Evolutionary conservation across 805 yeast genomes (phyloP).

Genomic region (Lachancea fermentati): DNA sequence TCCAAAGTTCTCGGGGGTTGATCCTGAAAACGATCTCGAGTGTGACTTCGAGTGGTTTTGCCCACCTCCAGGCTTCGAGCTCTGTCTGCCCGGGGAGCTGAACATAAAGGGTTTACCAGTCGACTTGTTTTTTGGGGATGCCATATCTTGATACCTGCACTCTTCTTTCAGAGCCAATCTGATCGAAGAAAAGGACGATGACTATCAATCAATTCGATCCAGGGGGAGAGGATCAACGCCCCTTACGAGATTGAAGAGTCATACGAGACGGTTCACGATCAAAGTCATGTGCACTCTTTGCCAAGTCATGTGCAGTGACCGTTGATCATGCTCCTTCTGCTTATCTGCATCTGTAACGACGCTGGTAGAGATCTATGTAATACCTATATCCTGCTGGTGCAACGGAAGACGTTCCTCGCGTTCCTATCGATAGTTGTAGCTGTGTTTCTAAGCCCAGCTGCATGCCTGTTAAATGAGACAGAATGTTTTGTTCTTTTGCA

Average conservation of each 20-base stretch:
- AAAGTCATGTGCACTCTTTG: background rate
- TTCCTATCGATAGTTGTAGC: too few relatives aligned
- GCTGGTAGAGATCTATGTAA: too few relatives aligned
- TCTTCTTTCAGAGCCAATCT: background rate
- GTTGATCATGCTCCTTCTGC: background rate
- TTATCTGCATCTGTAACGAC: too few relatives aligned
- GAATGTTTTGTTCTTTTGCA: background rate
- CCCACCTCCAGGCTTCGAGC: background rate
- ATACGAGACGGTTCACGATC: background rate
- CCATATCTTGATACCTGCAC: background rate
- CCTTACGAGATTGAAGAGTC: background rate
- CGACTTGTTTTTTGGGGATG: slow-evolving; percentile 1
- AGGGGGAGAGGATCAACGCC: background rate
- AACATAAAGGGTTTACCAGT: slow-evolving; percentile 1
- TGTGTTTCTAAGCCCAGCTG: background rate
- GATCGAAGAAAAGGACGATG: background rate
- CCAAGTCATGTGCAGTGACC: background rate
- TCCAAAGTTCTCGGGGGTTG: background rate
- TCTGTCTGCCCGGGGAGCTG: background rate
- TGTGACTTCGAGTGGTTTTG: background rate
- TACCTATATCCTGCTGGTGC: too few relatives aligned
- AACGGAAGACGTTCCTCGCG: too few relatives aligned
- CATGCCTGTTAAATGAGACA: background rate
- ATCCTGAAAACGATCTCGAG: background rate
- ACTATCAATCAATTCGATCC: background rate